phyloP scores from a whole-genome alignment of 2,329 filamentous ascomycete species.

The Diaporthe vexans region DNA sequence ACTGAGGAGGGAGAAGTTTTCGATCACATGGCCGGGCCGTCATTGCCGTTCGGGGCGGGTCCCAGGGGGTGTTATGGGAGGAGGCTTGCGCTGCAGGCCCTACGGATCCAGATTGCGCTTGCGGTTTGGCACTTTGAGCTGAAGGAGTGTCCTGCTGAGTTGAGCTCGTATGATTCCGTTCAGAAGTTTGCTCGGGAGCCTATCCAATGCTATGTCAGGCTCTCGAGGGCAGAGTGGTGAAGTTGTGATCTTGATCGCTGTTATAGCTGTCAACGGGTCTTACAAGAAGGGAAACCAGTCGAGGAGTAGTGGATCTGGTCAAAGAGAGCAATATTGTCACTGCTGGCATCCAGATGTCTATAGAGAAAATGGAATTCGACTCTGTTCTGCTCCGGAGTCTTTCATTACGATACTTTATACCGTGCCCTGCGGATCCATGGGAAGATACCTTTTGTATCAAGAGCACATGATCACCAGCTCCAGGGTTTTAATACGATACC shows the following conservation, averaged over 20 bases:
- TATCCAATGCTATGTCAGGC: conserved; percentile 47
- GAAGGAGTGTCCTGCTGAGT: conserved; percentile 46
- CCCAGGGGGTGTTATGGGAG: conserved; percentile 56
- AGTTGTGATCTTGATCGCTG: neutral
- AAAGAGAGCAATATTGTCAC: too few relatives aligned
- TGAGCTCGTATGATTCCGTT: conserved; percentile 48
- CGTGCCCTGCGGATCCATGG: too few relatives aligned
- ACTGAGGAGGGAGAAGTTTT: conserved; percentile 45
- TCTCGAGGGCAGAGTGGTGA: neutral
- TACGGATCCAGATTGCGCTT: conserved; percentile 50
- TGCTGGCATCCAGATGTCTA: too few relatives aligned
- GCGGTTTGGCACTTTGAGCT: conserved; percentile 57
- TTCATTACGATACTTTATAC: too few relatives aligned
- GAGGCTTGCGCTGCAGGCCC: conserved; percentile 53
- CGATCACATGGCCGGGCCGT: conserved; percentile 52
- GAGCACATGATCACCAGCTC: too few relatives aligned
- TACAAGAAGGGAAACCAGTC: too few relatives aligned
- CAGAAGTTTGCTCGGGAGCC: conserved; percentile 52
- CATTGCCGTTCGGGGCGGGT: conserved; percentile 53
- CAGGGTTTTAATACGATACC: too few relatives aligned
- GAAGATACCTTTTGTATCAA: too few relatives aligned
- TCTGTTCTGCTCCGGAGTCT: too few relatives aligned
- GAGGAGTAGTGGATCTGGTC: too few relatives aligned
- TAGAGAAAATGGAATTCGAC: too few relatives aligned
- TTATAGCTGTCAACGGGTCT: neutral